phyloP scores from a whole-genome alignment of 345 rosid genomes.

The Orychophragmus violaceus region DNA sequence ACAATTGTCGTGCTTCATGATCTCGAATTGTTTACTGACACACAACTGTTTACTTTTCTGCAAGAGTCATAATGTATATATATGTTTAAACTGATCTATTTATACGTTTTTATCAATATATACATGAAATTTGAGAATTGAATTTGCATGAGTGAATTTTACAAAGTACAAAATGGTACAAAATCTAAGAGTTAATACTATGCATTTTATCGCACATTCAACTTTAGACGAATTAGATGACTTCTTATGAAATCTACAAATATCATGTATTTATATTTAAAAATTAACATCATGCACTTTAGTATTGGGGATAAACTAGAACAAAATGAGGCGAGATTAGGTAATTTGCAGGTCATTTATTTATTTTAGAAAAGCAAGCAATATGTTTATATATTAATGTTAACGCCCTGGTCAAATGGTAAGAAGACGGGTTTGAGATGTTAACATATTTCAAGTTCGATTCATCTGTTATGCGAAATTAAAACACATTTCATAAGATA shows the following conservation, averaged over 20 bases:
- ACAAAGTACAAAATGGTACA: background rate
- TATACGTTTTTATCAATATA: background rate
- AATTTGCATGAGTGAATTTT: background rate
- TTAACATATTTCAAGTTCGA: no score
- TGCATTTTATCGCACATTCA: background rate
- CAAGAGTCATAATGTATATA: background rate
- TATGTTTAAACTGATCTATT: background rate
- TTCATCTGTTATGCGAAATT: no score
- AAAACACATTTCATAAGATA: no score
- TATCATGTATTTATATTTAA: background rate
- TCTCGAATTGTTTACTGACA: background rate
- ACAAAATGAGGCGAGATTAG: background rate
- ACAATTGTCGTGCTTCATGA: background rate
- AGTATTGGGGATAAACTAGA: background rate
- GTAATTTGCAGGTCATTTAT: background rate
- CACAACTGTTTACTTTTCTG: background rate
- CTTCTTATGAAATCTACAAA: background rate
- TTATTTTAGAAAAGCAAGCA: background rate
- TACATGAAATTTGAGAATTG: background rate
- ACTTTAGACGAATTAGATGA: background rate
- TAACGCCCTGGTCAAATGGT: no score
- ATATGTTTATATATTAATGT: no score
- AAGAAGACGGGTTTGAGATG: no score
- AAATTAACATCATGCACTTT: background rate
- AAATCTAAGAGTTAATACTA: background rate